Conservation (phyloP, 1,284 basidiomycete species). For the Sporisorium scitamineum region DNA sequence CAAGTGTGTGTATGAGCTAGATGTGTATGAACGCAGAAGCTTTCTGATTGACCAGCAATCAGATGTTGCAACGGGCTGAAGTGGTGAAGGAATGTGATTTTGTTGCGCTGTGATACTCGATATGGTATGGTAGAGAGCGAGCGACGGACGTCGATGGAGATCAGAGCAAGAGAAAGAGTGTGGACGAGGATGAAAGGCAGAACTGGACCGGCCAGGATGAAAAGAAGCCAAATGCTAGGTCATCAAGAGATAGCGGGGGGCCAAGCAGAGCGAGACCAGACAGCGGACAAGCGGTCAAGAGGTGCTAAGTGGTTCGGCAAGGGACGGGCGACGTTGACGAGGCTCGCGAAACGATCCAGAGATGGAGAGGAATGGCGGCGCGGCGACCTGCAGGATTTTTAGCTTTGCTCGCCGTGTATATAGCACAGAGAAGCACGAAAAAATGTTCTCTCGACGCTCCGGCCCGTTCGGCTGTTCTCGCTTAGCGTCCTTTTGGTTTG, state of each 20-base stretch:
- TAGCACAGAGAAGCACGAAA: too few species aligned
- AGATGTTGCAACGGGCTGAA: not conserved
- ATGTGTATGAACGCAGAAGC: not conserved
- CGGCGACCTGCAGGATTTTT: not conserved
- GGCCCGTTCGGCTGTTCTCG: constrained; percentile 1
- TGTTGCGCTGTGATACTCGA: not conserved
- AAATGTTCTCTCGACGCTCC: not conserved
- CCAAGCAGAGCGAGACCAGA: too few species aligned
- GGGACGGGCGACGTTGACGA: not conserved
- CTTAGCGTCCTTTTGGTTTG: not conserved
- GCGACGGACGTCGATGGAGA: not conserved
- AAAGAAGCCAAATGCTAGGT: not conserved
- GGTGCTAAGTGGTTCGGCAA: constrained; percentile 9
- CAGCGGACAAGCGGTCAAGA: not conserved
- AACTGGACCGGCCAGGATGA: constrained; percentile 13
- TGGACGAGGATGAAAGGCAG: not conserved
- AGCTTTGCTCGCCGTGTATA: not conserved
- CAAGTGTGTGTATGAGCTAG: not conserved
- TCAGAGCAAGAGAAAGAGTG: too few species aligned
- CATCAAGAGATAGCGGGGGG: not conserved
- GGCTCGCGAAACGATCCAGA: not conserved
- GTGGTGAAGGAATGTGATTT: not conserved
- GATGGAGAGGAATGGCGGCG: not conserved
- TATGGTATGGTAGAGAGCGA: not conserved
- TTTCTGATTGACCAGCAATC: constrained; percentile 27